Evolutionary conservation across 2,329 filamentous ascomycete genomes (phyloP), one percentile per base, ranked within the genome.

Genomic region (Aureobasidium lini): DNA sequence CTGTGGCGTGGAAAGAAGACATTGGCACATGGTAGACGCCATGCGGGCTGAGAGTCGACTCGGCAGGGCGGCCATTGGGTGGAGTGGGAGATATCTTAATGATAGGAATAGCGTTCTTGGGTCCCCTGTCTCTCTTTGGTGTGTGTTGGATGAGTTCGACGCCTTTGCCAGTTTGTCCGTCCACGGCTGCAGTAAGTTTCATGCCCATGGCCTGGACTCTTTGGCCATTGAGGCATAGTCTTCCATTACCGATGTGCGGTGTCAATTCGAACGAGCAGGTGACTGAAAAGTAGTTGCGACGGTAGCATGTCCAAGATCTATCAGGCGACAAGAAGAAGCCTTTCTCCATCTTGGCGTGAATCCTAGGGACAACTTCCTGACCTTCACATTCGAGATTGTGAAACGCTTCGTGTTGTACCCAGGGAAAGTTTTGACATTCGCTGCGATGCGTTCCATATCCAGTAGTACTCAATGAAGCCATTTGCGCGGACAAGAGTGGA

Each of bases 121-220:
- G 90, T 0, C 90, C 90, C 69, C 93, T 93, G 77, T 96, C 91
- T 64, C 91, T 82, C 73, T 96, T 96, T 0, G 91, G 90, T 0
- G 91, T 95, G 71, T 96, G 90, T 71, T 95, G 90, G 4, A 96
- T 88, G 13, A 96, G 79, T 64, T 94, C 89, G 62, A 95, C 90
- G 53, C 77, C 79, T 72, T 95, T 92, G 32, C 84, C 85, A 53
- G 84, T 83, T 53, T 86, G 84, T 50, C 87, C 87, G 15, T 92
- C 87, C 2, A 94, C 88, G 6, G 90, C 85, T 1, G 91, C 92
- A 4, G 90, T 89, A 62, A 96, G 90, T 57, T 83, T 86, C 81
- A 96, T 91, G 46, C 88, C 87, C 71, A 94, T 92, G 0, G 85
- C 84, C 53, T 84, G 81, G 16, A 95, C 85, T 42, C 79, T 81